A percentile compares a stretch with the other conserved stretches of the same genome.
Evolutionary conservation across 495 filamentous ascomycete genomes (phyloP).

Genomic region (Pyrenopolyporus hunteri): DNA sequence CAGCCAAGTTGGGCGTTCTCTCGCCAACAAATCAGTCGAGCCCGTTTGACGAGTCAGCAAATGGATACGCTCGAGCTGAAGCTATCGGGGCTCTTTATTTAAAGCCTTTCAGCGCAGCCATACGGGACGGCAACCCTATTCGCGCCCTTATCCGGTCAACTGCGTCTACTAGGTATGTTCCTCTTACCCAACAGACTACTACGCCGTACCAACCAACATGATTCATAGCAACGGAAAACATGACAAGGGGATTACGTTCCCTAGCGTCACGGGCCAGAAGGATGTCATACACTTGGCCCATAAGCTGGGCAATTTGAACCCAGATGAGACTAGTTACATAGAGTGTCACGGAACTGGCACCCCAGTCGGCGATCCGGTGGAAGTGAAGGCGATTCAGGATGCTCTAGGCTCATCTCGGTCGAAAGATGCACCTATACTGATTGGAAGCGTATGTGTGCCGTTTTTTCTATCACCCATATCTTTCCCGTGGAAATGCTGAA

Average conservation of each 20-base stretch:
- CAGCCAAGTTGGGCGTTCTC: slow-evolving; percentile 52
- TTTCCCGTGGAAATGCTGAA: too few species aligned
- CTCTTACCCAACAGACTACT: too few species aligned
- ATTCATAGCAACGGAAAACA: slow-evolving; percentile 30
- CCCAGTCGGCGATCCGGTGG: slow-evolving; percentile 59
- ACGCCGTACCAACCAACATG: slow-evolving; percentile 63
- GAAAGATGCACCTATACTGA: slow-evolving; percentile 37
- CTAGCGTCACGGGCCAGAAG: slow-evolving; percentile 60
- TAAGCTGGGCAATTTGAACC: slow-evolving; percentile 47
- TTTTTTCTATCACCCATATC: too few species aligned
- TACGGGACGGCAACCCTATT: slow-evolving; percentile 60
- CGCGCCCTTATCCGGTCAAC: slow-evolving; percentile 64
- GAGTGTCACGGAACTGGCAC: slow-evolving; percentile 58
- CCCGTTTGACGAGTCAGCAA: slow-evolving; percentile 58
- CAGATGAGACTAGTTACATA: slow-evolving; percentile 49
- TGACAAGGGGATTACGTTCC: slow-evolving; percentile 57
- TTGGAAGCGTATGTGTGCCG: slow-evolving; percentile 55
- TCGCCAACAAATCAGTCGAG: slow-evolving; percentile 52
- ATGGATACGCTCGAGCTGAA: slow-evolving; percentile 70
- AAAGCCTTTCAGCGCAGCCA: slow-evolving; percentile 55
- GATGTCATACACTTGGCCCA: slow-evolving; percentile 59
- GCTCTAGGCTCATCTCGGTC: slow-evolving; percentile 25
- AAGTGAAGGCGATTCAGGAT: slow-evolving; percentile 52
- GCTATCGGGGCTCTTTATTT: slow-evolving; percentile 61
- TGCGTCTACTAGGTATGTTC: slow-evolving; percentile 26